These are phyloP conservation scores for Sporothrix mexicana DNA, from an alignment of 2,329 filamentous ascomycete species.

Conservation along the genomic window DNA sequence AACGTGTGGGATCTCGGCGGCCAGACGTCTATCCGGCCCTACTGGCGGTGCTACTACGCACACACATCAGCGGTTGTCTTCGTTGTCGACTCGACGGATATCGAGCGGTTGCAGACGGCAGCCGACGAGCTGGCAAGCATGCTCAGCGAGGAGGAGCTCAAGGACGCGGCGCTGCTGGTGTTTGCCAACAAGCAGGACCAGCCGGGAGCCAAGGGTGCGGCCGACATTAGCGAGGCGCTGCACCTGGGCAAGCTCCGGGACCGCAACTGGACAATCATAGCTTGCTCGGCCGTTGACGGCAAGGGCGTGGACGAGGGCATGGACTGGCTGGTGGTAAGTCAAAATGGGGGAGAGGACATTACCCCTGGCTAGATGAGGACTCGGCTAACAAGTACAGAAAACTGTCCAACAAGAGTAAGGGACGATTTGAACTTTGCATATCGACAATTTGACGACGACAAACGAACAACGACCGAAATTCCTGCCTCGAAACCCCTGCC, in stretches of 20 bases:
- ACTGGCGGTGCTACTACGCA: slow-evolving; percentile 99
- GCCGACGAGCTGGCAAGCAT: slow-evolving; percentile 92
- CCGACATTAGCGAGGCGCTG: slow-evolving; percentile 93
- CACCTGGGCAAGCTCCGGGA: slow-evolving; percentile 89
- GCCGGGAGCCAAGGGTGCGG: slow-evolving; percentile 92
- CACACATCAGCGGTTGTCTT: slow-evolving; percentile 99
- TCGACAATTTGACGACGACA: slow-evolving; percentile 16
- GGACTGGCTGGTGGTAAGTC: slow-evolving; percentile 92
- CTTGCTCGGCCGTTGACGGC: slow-evolving; percentile 94
- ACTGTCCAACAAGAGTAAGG: slow-evolving; percentile 52
- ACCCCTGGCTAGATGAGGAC: too few relatives aligned
- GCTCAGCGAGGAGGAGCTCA: slow-evolving; percentile 95
- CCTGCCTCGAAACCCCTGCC: not conserved
- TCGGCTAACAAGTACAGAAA: slow-evolving; percentile 43
- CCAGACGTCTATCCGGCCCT: slow-evolving; percentile 97
- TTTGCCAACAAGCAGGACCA: slow-evolving; percentile 99
- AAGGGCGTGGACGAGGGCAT: slow-evolving; percentile 95
- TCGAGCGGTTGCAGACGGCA: slow-evolving; percentile 90
- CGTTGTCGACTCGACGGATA: slow-evolving; percentile 97
- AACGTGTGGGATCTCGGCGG: slow-evolving; percentile 99
- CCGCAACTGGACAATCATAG: slow-evolving; percentile 98
- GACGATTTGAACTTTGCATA: slow-evolving; percentile 29
- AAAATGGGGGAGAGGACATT: too few relatives aligned
- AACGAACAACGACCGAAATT: slow-evolving; percentile 15
- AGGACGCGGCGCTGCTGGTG: slow-evolving; percentile 88